Conservation (phyloP, 371 early-diverging fungal species). For the Catenaria anguillulae region DNA sequence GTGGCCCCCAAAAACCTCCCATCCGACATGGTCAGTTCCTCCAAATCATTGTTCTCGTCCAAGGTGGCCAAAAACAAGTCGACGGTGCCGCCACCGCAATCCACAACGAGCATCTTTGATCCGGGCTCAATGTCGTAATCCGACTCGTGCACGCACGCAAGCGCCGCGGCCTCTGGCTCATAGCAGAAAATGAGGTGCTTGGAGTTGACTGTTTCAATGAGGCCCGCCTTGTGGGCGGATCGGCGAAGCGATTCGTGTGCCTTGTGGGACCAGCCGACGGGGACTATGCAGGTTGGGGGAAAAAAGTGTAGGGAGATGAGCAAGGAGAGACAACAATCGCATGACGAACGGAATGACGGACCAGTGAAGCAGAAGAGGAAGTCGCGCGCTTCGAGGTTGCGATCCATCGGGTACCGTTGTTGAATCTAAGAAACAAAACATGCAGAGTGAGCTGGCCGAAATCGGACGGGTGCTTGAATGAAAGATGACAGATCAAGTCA, state of each 20-base stretch:
- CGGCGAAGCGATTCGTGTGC: background rate
- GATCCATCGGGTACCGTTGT: background rate
- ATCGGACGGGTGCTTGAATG: background rate
- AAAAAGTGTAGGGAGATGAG: background rate
- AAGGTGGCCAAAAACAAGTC: background rate
- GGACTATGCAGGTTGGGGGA: background rate
- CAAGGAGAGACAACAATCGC: background rate
- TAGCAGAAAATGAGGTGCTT: constrained; percentile 1
- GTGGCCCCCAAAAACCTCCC: background rate
- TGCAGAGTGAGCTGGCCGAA: background rate
- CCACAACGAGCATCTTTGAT: constrained; percentile 3
- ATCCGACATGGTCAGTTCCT: constrained; percentile 1
- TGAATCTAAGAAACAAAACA: too few species aligned
- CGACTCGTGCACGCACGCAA: constrained; percentile 5
- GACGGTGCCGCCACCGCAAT: constrained; percentile 7
- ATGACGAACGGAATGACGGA: background rate
- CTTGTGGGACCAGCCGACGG: constrained; percentile 5
- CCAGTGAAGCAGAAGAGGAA: background rate
- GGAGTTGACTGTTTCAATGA: background rate
- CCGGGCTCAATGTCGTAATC: background rate
- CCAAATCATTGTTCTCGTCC: background rate
- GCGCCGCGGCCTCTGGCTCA: constrained; percentile 5
- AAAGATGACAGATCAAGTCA: too few species aligned
- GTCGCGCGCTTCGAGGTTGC: background rate
- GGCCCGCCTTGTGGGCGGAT: background rate